These are phyloP conservation scores for Mycena sanguinolenta DNA, from an alignment of 768 basidiomycete genomes.

Conservation along the genomic window DNA sequence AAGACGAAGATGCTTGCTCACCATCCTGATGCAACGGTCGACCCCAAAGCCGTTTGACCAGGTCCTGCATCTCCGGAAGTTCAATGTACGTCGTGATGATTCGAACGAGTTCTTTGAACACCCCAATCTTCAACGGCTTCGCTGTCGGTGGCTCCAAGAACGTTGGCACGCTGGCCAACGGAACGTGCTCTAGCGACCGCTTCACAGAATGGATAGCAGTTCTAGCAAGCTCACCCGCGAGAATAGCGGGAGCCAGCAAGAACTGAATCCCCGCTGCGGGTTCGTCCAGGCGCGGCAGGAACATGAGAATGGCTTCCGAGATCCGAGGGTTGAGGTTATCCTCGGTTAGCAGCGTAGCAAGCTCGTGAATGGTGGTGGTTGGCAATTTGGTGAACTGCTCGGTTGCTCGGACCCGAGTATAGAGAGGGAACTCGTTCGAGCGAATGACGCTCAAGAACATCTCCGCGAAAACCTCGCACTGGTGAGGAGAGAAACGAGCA, in stretches of 20 bases:
- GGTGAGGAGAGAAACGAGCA: slow-evolving; percentile 32
- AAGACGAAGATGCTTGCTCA: slow-evolving; percentile 28
- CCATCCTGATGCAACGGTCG: slow-evolving; percentile 38
- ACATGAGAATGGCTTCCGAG: slow-evolving; percentile 39
- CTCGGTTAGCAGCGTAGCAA: slow-evolving; percentile 34
- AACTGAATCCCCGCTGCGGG: slow-evolving; percentile 39
- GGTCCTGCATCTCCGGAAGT: slow-evolving; percentile 29
- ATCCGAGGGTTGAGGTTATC: slow-evolving; percentile 35
- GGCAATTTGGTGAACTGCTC: slow-evolving; percentile 37
- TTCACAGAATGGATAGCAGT: slow-evolving; percentile 34
- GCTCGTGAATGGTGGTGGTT: slow-evolving; percentile 38
- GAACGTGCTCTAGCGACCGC: slow-evolving; percentile 34
- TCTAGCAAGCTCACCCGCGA: slow-evolving; percentile 36
- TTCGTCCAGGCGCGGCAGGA: slow-evolving; percentile 39
- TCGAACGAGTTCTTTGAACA: slow-evolving; percentile 38
- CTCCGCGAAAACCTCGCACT: slow-evolving; percentile 37
- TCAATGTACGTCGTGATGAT: slow-evolving; percentile 30
- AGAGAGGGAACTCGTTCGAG: slow-evolving; percentile 33
- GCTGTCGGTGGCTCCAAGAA: slow-evolving; percentile 27
- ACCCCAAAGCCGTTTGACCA: slow-evolving; percentile 34
- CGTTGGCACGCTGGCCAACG: slow-evolving; percentile 23
- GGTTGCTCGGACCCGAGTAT: slow-evolving; percentile 27
- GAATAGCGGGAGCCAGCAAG: slow-evolving; percentile 34
- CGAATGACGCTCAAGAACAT: slow-evolving; percentile 30
- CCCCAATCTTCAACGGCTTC: slow-evolving; percentile 35